phyloP scores from a whole-genome alignment of 2,329 filamentous ascomycete species.

The Diaporthe eres region DNA sequence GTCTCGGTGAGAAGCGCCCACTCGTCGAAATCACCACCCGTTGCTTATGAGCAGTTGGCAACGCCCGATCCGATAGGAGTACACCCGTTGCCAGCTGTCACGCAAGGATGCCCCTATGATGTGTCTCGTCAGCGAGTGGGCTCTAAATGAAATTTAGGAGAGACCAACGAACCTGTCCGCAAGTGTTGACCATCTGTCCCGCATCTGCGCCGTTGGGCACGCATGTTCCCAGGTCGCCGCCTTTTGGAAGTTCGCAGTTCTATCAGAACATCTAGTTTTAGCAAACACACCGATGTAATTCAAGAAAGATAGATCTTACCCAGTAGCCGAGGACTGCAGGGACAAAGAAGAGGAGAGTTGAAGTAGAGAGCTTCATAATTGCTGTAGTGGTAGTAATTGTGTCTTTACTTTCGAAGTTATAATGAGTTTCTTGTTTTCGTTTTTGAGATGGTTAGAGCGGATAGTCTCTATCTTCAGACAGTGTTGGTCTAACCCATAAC shows the following conservation, averaged over 20 bases:
- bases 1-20: neutral
- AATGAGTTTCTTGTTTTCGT: no score
- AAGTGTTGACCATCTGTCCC: neutral
- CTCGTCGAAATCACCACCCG: neutral
- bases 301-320: neutral
- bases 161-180: neutral
- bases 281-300: neutral
- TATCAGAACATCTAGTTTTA: neutral
- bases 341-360: neutral
- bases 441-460: neutral
- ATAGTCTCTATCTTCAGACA: neutral
- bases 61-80: neutral
- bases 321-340: slow-evolving; percentile 6
- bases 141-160: no score
- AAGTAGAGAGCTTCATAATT: neutral
- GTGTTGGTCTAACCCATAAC: neutral
- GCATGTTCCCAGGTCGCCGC: neutral
- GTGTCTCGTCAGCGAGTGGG: neutral
- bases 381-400: neutral
- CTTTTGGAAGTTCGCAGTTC: slow-evolving; percentile 6
- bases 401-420: neutral
- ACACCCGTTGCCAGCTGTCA: neutral
- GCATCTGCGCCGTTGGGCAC: neutral
- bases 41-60: slow-evolving; percentile 7
- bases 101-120: neutral